Conservation (phyloP, 1,284 basidiomycete genomes). For the Leccinum holopus region DNA sequence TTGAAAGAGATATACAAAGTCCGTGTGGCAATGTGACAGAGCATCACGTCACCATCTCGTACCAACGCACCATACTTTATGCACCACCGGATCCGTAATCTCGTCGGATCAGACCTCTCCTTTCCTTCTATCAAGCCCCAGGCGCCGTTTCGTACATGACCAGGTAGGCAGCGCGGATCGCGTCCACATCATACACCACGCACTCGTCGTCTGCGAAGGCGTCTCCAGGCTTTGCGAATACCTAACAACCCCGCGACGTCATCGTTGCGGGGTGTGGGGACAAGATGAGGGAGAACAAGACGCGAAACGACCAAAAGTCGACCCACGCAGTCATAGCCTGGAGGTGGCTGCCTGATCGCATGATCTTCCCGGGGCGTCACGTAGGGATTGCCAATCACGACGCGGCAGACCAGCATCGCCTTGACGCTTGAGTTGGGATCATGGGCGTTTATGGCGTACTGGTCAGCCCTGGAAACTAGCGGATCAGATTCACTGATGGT, state of each 20-base stretch:
- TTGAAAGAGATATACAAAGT: background rate
- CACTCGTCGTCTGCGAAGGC: conserved; percentile 25
- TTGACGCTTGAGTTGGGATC: conserved; percentile 17
- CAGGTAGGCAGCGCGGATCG: conserved; percentile 30
- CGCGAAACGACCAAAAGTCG: background rate
- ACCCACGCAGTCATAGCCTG: conserved; percentile 26
- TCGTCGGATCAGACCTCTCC: background rate
- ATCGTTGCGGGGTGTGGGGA: too few species aligned
- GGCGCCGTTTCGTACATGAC: conserved; percentile 20
- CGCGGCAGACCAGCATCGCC: conserved; percentile 28
- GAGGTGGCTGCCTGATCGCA: conserved; percentile 16
- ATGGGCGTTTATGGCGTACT: conserved; percentile 16
- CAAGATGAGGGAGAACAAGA: background rate
- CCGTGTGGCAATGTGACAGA: background rate
- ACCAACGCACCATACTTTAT: too few species aligned
- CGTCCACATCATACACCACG: conserved; percentile 26
- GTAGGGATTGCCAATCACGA: conserved; percentile 22
- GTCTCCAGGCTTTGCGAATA: conserved; percentile 16
- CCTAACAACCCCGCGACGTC: conserved; percentile 8
- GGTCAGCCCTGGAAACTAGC: conserved; percentile 16
- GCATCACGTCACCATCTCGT: too few species aligned
- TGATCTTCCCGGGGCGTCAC: conserved; percentile 11
- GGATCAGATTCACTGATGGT: background rate
- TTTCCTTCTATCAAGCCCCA: background rate
- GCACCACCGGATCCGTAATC: too few species aligned